Conservation (phyloP, 345 rosid species). For the Linum trigynum region DNA sequence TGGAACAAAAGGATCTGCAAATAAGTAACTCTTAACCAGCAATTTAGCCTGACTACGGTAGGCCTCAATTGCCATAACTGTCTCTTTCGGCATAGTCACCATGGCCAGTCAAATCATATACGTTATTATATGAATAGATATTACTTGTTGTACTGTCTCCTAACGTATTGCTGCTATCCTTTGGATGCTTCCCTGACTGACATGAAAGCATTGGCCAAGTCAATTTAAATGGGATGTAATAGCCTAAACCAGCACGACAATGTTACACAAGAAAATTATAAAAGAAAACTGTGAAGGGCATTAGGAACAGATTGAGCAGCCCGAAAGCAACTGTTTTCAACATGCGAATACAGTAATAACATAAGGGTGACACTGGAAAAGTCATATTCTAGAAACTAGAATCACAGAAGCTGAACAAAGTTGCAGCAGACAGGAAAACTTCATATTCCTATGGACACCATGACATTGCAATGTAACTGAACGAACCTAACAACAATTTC, state of each 20-base stretch:
- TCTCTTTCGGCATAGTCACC: slow-evolving; percentile 26
- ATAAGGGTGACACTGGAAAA: neutral
- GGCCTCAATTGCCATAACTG: slow-evolving; percentile 45
- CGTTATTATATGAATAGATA: slow-evolving; percentile 1
- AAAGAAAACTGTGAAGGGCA: neutral
- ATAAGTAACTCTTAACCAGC: slow-evolving; percentile 50
- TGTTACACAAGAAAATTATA: neutral
- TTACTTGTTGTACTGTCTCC: slow-evolving; percentile 9
- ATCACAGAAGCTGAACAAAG: too few relatives aligned
- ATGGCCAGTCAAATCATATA: slow-evolving; percentile 13
- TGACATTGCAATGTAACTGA: too few relatives aligned
- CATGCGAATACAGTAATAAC: neutral
- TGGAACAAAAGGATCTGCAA: slow-evolving; percentile 58
- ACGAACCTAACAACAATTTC: too few relatives aligned
- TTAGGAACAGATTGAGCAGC: neutral
- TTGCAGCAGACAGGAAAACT: too few relatives aligned
- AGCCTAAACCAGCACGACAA: neutral
- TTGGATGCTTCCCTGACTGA: slow-evolving; percentile 15
- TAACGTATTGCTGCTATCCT: slow-evolving; percentile 14
- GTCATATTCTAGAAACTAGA: too few relatives aligned
- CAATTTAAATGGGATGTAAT: neutral
- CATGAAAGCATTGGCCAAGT: slow-evolving; percentile 3
- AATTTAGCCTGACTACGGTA: slow-evolving; percentile 58
- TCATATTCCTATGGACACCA: too few relatives aligned
- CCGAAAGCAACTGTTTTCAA: neutral